Percentiles rank a stretch among this genome's conserved stretches.
These are phyloP conservation scores for Nelumbo lutea DNA, from an alignment of 164 flowering plant species.

Conservation along the genomic window DNA sequence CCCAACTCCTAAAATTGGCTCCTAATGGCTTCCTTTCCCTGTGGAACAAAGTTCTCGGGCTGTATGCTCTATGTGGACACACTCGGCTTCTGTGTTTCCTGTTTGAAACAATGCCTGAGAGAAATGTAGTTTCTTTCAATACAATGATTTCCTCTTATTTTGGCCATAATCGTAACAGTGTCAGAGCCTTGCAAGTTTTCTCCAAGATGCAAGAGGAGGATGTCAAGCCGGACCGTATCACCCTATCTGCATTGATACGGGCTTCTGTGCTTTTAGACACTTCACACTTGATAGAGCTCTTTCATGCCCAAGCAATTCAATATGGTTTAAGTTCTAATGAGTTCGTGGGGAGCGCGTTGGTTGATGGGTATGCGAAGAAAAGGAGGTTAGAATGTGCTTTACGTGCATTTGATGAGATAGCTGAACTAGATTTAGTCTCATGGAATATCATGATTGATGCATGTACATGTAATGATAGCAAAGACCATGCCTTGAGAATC, in stretches of 20 bases:
- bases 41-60: slow-evolving; percentile 25
- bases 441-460: slow-evolving; percentile 30
- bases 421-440: slow-evolving; percentile 23
- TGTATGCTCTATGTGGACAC: slow-evolving; percentile 13
- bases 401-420: slow-evolving; percentile 23
- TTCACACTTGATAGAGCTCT: slow-evolving; percentile 7
- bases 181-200: slow-evolving; percentile 2
- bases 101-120: slow-evolving; percentile 22
- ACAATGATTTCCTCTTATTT: slow-evolving; percentile 12
- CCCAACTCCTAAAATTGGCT: slow-evolving; percentile 23
- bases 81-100: slow-evolving; percentile 1
- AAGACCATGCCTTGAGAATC: slow-evolving; percentile 18
- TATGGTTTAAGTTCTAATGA: slow-evolving; percentile 20
- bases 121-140: slow-evolving; percentile 21
- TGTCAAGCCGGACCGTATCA: slow-evolving; percentile 21
- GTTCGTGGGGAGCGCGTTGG: slow-evolving; percentile 27
- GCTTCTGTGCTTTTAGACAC: slow-evolving; percentile 1
- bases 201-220: slow-evolving; percentile 16
- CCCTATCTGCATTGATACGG: slow-evolving; percentile 12
- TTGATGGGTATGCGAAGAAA: slow-evolving; percentile 23
- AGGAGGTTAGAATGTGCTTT: slow-evolving; percentile 19
- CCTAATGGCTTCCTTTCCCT: slow-evolving; percentile 14
- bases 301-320: slow-evolving; percentile 19
- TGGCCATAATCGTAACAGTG: background rate
- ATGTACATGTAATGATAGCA: slow-evolving; percentile 17